Evolutionary conservation across 805 yeast genomes (phyloP).

Genomic region (Starmerella cellae): DNA sequence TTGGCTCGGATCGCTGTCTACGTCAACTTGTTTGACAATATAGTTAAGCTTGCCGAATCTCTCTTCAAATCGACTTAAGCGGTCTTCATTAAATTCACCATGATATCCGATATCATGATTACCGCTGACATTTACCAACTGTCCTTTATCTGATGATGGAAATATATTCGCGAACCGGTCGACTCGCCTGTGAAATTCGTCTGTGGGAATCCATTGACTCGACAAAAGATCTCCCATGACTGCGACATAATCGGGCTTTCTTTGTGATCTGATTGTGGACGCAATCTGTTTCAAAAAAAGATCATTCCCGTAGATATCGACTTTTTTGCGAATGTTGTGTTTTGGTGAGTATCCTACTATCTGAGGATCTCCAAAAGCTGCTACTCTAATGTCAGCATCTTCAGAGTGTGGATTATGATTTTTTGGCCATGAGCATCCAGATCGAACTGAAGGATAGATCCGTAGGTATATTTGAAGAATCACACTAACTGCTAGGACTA

Average conservation of each 20-base stretch:
- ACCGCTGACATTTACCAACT: slow-evolving; percentile 72
- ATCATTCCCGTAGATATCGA: slow-evolving; percentile 87
- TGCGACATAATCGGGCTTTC: slow-evolving; percentile 66
- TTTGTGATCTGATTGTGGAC: slow-evolving; percentile 44
- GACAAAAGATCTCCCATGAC: slow-evolving; percentile 90
- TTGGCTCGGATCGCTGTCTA: slow-evolving; percentile 27
- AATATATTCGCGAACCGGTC: slow-evolving; percentile 37
- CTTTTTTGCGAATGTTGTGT: slow-evolving; percentile 41
- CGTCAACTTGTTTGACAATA: slow-evolving; percentile 45
- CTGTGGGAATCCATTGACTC: slow-evolving; percentile 86
- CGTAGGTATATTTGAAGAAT: slow-evolving; percentile 50
- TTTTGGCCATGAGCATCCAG: slow-evolving; percentile 21
- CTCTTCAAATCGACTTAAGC: slow-evolving; percentile 61
- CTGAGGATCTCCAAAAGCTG: slow-evolving; percentile 94
- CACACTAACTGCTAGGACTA: slow-evolving; percentile 14
- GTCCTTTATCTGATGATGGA: slow-evolving; percentile 8
- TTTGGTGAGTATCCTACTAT: slow-evolving; percentile 49
- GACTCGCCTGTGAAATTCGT: slow-evolving; percentile 73
- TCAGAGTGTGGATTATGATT: slow-evolving; percentile 24
- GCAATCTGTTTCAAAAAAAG: slow-evolving; percentile 76
- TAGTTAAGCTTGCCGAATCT: slow-evolving; percentile 78
- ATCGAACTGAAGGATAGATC: slow-evolving; percentile 37
- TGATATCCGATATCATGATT: slow-evolving; percentile 93
- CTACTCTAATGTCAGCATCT: slow-evolving; percentile 36
- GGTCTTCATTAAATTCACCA: slow-evolving; percentile 89